phyloP scores from a whole-genome alignment of 2,329 filamentous ascomycete genomes.

The Fusarium nurragi region DNA sequence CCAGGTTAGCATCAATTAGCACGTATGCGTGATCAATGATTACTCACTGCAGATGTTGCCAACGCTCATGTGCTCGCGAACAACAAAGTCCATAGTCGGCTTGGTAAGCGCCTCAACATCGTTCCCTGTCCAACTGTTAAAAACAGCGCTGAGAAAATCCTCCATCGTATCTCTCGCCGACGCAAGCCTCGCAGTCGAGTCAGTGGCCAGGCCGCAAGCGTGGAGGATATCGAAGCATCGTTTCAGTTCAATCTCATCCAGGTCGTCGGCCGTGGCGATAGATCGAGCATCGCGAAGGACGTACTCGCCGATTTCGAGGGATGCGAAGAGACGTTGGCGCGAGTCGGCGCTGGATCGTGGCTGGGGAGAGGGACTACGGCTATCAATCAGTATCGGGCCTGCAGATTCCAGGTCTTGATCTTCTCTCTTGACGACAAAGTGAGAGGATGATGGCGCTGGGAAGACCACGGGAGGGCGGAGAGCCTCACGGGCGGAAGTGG shows the following conservation, averaged over 20 bases:
- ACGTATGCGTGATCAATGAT: not conserved
- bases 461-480: conserved; percentile 5
- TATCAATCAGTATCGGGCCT: conserved; percentile 22
- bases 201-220: conserved; percentile 45
- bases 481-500: not conserved
- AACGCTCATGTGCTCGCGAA: conserved; percentile 42
- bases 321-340: conserved; percentile 41
- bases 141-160: conserved; percentile 46
- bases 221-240: conserved; percentile 48
- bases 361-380: conserved; percentile 20
- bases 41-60: conserved; percentile 45
- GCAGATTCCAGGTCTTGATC: not conserved
- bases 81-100: conserved; percentile 44
- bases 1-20: not conserved
- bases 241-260: conserved; percentile 44
- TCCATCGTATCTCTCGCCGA: conserved; percentile 47
- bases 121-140: conserved; percentile 43
- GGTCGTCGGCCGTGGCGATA: conserved; percentile 41
- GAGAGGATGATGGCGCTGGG: not conserved
- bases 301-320: conserved; percentile 35
- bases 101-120: conserved; percentile 13
- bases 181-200: conserved; percentile 32
- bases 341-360: conserved; percentile 25
- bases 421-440: conserved; percentile 3
- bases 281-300: conserved; percentile 26